These are phyloP conservation scores for Pyracantha coccinea DNA, from an alignment of 331 rosid species.

Conservation along the genomic window DNA sequence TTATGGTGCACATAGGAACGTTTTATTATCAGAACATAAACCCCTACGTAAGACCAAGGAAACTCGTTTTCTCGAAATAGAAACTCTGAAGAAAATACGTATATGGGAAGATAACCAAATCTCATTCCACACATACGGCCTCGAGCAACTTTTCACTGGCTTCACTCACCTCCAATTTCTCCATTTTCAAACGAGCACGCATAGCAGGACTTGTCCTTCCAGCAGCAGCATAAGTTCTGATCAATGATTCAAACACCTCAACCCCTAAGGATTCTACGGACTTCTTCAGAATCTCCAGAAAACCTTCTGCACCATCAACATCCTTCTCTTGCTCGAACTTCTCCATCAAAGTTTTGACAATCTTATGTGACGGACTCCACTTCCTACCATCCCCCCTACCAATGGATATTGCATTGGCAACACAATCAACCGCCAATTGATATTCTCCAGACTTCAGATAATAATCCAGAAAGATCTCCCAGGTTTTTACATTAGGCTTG, in stretches of 20 bases:
- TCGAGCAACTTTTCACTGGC: conserved; percentile 59
- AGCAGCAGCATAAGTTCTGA: conserved; percentile 71
- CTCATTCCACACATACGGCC: conserved; percentile 51
- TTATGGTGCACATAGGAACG: neutral
- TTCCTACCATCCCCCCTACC: conserved; percentile 68
- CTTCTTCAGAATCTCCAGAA: conserved; percentile 62
- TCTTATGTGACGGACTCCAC: conserved; percentile 48
- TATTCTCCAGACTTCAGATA: conserved; percentile 49
- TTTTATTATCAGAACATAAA: neutral
- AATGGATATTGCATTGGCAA: conserved; percentile 49
- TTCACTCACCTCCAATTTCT: conserved; percentile 56
- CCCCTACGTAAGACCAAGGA: neutral
- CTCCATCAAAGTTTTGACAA: conserved; percentile 40
- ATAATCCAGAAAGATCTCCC: conserved; percentile 64
- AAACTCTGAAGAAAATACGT: conserved; percentile 1
- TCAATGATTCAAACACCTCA: conserved; percentile 68
- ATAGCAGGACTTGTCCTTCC: conserved; percentile 53
- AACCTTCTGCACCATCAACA: conserved; percentile 78
- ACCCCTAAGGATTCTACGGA: conserved; percentile 34
- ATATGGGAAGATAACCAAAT: neutral
- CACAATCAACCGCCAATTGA: conserved; percentile 48
- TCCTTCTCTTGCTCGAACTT: conserved; percentile 70
- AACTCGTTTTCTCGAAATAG: neutral
- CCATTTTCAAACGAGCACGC: conserved; percentile 73
- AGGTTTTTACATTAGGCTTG: conserved; percentile 72